A percentile compares a stretch with the other conserved stretches of the same genome.
These are phyloP conservation scores for Plantago elongata DNA, from an alignment of 257 asterid species.

Conservation along the genomic window DNA sequence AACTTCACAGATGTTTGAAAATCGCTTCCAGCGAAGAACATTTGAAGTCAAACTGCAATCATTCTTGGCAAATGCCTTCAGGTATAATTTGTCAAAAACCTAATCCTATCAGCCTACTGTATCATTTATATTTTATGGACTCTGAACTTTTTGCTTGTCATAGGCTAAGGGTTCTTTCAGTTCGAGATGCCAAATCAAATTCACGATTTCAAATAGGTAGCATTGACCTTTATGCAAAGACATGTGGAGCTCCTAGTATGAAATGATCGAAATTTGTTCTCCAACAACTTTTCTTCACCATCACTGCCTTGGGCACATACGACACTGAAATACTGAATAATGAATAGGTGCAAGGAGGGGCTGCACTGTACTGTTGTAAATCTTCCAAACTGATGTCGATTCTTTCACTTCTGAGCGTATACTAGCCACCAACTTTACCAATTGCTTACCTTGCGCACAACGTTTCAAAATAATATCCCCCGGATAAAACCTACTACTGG, in stretches of 20 bases:
- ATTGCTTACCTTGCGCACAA: too few species aligned
- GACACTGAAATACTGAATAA: not conserved
- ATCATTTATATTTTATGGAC: not conserved
- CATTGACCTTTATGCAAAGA: constrained; percentile 61
- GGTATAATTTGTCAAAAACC: constrained; percentile 33
- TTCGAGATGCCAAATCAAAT: constrained; percentile 57
- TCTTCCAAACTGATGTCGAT: too few species aligned
- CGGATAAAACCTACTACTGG: too few species aligned
- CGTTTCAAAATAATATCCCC: too few species aligned
- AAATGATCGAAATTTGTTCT: not conserved
- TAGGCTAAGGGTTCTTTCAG: constrained; percentile 71
- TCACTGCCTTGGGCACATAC: too few species aligned
- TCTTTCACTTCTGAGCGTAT: too few species aligned
- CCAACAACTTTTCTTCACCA: too few species aligned
- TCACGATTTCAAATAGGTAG: constrained; percentile 88
- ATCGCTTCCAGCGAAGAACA: constrained; percentile 70
- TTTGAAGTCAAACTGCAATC: constrained; percentile 39
- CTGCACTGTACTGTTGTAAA: too few species aligned
- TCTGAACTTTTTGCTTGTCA: constrained; percentile 9
- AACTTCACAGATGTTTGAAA: constrained; percentile 56
- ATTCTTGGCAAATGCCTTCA: constrained; percentile 75
- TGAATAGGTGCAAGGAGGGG: not conserved
- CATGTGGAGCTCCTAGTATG: constrained; percentile 17
- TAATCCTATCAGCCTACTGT: constrained; percentile 1
- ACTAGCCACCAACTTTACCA: too few species aligned